Conservation (phyloP, 2,329 filamentous ascomycete species). For the Claviceps spartinae region DNA sequence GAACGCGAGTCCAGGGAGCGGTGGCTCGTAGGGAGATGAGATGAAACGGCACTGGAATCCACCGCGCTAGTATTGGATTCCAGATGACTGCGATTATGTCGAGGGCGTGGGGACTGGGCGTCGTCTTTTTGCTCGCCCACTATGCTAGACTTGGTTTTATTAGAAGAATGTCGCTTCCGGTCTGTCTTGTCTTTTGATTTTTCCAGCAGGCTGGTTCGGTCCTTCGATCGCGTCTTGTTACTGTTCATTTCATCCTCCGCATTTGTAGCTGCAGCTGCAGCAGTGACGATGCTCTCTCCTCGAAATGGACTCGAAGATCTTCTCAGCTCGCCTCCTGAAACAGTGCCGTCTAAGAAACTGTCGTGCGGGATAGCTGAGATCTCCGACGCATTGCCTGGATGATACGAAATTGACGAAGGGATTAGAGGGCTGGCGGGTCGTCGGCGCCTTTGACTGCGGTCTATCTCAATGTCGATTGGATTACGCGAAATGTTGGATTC, state of each 20-base stretch:
- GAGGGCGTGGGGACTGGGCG: conserved; percentile 33
- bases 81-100: conserved; percentile 36
- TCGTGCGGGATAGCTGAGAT: conserved; percentile 63
- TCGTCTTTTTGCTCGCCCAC: conserved; percentile 32
- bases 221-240: conserved; percentile 31
- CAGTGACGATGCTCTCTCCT: conserved; percentile 23
- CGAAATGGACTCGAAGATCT: conserved; percentile 30
- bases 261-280: conserved; percentile 20
- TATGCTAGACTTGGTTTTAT: conserved; percentile 36
- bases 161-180: conserved; percentile 26
- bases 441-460: conserved; percentile 44
- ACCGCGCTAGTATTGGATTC: conserved; percentile 39
- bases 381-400: conserved; percentile 60
- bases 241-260: conserved; percentile 25
- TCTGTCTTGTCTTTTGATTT: conserved; percentile 35
- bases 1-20: conserved; percentile 43
- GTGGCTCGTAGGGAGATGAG: conserved; percentile 38
- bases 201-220: conserved; percentile 27
- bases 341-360: conserved; percentile 48
- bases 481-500: conserved; percentile 65
- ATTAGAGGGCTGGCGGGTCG: conserved; percentile 56
- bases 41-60: conserved; percentile 42
- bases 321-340: conserved; percentile 26
- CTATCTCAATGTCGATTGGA: conserved; percentile 82
- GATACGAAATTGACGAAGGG: conserved; percentile 45